Evolutionary conservation across 805 yeast genomes (phyloP), one percentile per base, ranked within the genome.

Genomic region (Zygosaccharomyces gambellarensis): DNA sequence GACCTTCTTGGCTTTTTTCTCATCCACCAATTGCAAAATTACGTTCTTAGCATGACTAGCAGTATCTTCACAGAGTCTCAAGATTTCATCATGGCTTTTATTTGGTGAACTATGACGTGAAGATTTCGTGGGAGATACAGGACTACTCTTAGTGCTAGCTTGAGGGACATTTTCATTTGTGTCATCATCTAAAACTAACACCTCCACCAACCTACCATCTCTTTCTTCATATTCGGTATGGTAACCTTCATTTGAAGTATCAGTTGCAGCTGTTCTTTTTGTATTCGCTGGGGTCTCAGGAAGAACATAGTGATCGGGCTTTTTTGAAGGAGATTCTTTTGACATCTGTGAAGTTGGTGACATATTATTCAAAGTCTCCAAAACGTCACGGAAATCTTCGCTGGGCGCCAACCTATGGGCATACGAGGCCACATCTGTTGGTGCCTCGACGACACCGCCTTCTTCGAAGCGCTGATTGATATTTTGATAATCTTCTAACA

Each of bases 1-100:
- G 7, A 4, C 22, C n/a, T 27, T 22, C n/a, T 19, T 36, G 9
- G 27, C 23, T 32, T 36, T 29, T 1, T 49, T 45, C 28, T 51
- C 49, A 12, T 52, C 47, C 2, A 59, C 56, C 12, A 65, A 48
- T 19, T 55, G 56, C 39, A 57, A 49, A 11, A 67, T 60, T 4
- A 62, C 47, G 12, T 42, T 46, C 44, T 57, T 63, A 3, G 67
- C 67, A 27, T 58, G 52, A 23, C 52, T 53, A 43, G 69, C 65
- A 23, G 64, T 57, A 32, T 54, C 45, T 43, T 65, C 69, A 43
- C 70, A 66, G 57, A 66, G 47, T 8, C 47, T 47, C 25, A 60
- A 43, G 19, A 65, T 50, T 12, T 58, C 46, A 9, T 43, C 42
- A 27, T 52, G 45, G 11, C 28, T 30, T 21, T 34, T 29, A 9